These are phyloP conservation scores for Mortierella sp. DNA, from an alignment of 371 early-diverging fungal species.

Conservation along the genomic window DNA sequence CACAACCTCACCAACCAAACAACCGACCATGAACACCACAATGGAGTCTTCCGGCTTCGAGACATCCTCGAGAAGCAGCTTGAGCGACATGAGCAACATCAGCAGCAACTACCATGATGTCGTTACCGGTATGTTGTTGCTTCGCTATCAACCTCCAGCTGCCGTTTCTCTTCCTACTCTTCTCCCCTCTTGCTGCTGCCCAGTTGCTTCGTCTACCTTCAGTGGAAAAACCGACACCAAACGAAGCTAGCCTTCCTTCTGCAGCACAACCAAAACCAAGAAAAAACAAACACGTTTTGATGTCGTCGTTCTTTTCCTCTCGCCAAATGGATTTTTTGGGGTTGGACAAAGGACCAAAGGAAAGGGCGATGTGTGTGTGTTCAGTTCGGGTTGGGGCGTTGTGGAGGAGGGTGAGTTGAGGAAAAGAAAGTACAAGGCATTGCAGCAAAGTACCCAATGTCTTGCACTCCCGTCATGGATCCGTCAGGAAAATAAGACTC, in stretches of 20 bases:
- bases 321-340: neutral
- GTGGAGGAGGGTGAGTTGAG: neutral
- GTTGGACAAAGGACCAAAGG: neutral
- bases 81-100: constrained; percentile 39
- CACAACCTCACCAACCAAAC: neutral
- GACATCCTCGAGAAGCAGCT: constrained; percentile 44
- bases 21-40: neutral
- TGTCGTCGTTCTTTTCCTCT: neutral
- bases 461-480: neutral
- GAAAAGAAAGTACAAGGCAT: neutral
- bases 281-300: constrained; percentile 6
- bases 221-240: neutral
- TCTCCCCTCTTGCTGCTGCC: neutral
- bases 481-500: neutral
- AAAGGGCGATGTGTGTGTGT: neutral
- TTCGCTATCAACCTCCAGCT: neutral
- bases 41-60: constrained; percentile 21
- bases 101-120: constrained; percentile 50
- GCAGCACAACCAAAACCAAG: neutral
- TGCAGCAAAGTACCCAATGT: neutral
- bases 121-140: constrained; percentile 34
- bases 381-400: neutral
- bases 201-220: neutral
- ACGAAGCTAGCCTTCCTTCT: neutral
- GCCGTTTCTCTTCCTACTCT: neutral